Evolutionary conservation across 345 rosid genomes (phyloP), one percentile per base, ranked within the genome.

Genomic region (Eucalyptus cladocalyx): DNA sequence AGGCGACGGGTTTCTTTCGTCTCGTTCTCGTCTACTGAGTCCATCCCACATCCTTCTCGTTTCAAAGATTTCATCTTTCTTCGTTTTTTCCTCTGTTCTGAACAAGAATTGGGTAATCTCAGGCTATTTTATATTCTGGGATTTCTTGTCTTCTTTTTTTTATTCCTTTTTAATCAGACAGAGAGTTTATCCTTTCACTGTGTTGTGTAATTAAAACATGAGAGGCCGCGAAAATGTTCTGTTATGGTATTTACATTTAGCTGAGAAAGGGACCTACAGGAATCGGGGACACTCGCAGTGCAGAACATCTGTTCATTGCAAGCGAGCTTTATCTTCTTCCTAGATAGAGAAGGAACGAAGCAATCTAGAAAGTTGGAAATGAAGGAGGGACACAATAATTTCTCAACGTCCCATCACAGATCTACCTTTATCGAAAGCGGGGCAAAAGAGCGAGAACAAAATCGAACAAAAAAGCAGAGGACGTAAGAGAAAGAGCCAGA

Each of bases 1-100:
- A 93, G 96, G 91, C 88, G 88, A 65, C 88, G 92, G 93, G 93
- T 49, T 6, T 65, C 85, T 62, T 54, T 37, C 21, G 88, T 90
- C 91, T 93, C 91, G 90, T 28, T 80, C 90, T 91, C 87, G 90
- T 94, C 95, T 93, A 92, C 95, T 95, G 91, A 93, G 92, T 88
- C 95, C 94, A 93, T 94, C 91, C 34, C 95, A 93, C 93, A 93
- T 92, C 3, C 83, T 3, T 4, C 3, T 6, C 83, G 6, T 37
- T 91, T 56, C 65, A 7, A 42, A 12, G 86, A 11, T 18, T 30
- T 40, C 30, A 32, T 21, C 53, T 56, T 51, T 11, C 49, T 34
- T 32, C 9, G 1, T 17, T 24, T n/a, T 87, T 32, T n/a, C 26
- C 17, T 34, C 51, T 49, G 49, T 56, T 56, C 62, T 45, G 7